Evolutionary conservation across 345 rosid genomes (phyloP).

Genomic region (Populus alba): DNA sequence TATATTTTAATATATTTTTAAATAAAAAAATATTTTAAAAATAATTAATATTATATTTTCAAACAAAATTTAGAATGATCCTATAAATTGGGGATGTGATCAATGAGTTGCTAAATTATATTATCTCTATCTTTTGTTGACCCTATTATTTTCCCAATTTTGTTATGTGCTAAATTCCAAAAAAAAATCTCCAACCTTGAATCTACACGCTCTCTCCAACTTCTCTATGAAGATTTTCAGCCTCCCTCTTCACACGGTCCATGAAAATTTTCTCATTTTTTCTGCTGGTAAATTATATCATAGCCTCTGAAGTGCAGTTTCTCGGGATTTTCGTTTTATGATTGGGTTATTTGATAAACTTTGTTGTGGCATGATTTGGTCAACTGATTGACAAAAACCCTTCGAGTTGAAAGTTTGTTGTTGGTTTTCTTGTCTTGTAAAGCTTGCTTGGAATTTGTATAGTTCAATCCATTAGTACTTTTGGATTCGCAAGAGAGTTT

Average conservation of each 20-base stretch:
- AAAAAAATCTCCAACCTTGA: background rate
- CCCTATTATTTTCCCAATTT: too few species aligned
- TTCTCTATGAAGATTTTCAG: background rate
- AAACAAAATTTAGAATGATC: too few species aligned
- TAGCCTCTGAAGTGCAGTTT: background rate
- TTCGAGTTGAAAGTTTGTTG: background rate
- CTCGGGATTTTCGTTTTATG: background rate
- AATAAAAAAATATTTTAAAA: too few species aligned
- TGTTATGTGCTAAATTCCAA: too few species aligned
- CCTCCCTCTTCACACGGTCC: background rate
- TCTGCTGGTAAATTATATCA: background rate
- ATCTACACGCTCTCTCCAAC: background rate
- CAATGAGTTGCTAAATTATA: too few species aligned
- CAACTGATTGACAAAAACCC: background rate
- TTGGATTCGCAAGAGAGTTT: background rate
- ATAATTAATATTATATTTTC: rapidly evolving
- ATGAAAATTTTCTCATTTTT: too few species aligned
- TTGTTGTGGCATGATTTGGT: background rate
- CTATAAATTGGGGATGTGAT: too few species aligned
- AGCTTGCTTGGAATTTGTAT: background rate
- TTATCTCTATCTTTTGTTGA: too few species aligned
- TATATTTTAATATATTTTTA: too few species aligned
- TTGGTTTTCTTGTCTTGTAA: background rate
- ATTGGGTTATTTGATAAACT: background rate
- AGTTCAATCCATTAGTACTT: background rate